Percentiles rank a stretch among this genome's conserved stretches.
Conservation (phyloP, 1,284 basidiomycete species). For the Prillingera fragicola region DNA sequence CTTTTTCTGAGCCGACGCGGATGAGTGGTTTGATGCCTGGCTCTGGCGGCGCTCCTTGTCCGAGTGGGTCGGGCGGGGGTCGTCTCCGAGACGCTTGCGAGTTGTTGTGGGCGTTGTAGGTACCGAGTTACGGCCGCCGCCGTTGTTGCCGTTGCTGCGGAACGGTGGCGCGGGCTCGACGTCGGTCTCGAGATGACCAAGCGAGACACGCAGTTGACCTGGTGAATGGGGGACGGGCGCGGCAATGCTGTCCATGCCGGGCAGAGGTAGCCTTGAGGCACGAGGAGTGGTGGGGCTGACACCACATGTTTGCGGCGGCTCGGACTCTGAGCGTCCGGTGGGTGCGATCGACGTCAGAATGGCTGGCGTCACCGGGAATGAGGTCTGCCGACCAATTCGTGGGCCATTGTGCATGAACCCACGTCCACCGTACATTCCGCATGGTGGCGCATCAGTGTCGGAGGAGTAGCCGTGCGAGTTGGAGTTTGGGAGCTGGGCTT, state of each 20-base stretch:
- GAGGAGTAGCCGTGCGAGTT: constrained; percentile 5
- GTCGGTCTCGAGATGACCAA: no score
- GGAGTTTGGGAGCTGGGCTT: constrained; percentile 21
- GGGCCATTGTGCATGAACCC: constrained; percentile 34
- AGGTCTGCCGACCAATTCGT: constrained; percentile 15
- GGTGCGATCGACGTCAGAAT: not conserved
- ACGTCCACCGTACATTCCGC: constrained; percentile 22
- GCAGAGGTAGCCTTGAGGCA: constrained; percentile 10
- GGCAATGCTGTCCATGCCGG: not conserved
- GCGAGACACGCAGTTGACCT: no score
- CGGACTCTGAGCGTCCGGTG: constrained; percentile 6
- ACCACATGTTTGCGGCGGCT: no score
- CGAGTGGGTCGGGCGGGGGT: not conserved
- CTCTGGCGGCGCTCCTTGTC: constrained; percentile 37
- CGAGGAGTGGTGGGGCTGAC: constrained; percentile 28
- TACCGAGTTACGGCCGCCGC: no score
- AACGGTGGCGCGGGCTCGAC: no score
- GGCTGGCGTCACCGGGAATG: constrained; percentile 1
- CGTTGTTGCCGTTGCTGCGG: no score
- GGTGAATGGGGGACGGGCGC: no score
- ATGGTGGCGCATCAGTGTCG: not conserved
- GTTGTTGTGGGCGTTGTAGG: no score
- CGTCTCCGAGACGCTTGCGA: no score
- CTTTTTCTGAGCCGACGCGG: constrained; percentile 18
- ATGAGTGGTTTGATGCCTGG: constrained; percentile 25